Evolutionary conservation across 78 protist genomes (phyloP).

Genomic region (Paulinella micropora): DNA sequence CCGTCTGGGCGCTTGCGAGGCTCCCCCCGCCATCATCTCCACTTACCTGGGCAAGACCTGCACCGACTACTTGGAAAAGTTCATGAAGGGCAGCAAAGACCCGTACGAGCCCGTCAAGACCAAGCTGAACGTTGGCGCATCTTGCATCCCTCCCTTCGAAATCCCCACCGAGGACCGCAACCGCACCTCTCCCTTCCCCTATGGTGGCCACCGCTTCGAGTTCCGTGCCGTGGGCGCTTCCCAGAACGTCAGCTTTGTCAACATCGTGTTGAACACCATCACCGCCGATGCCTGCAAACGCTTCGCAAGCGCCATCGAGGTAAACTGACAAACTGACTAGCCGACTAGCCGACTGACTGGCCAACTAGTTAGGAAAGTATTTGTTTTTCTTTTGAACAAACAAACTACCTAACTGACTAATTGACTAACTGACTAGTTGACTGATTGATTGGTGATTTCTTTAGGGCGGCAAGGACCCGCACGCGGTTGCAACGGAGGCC

Average conservation of each 20-base stretch:
- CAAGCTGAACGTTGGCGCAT: constrained; percentile 45
- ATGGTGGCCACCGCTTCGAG: constrained; percentile 60
- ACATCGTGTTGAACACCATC: constrained; percentile 38
- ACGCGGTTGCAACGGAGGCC: constrained; percentile 36
- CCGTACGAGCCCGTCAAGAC: constrained; percentile 10
- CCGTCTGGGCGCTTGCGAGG: constrained; percentile 83
- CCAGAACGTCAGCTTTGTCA: constrained; percentile 43
- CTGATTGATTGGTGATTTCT: too few relatives aligned
- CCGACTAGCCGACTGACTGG: too few relatives aligned
- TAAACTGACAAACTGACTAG: too few relatives aligned
- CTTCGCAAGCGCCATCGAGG: constrained; percentile 25
- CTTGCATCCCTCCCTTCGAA: constrained; percentile 37
- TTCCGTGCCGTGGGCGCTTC: constrained; percentile 79
- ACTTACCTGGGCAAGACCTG: constrained; percentile 62
- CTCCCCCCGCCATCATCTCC: constrained; percentile 87
- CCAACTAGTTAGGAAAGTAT: too few relatives aligned
- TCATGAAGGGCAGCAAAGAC: not conserved
- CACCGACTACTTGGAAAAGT: constrained; percentile 1
- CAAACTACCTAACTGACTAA: too few relatives aligned
- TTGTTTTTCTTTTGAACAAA: too few relatives aligned
- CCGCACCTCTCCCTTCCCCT: constrained; percentile 84
- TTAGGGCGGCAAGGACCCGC: not conserved
- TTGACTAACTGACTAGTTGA: too few relatives aligned
- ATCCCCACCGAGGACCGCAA: constrained; percentile 70
- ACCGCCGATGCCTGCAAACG: constrained; percentile 25